Conservation (phyloP, 2,329 filamentous ascomycete genomes). For the Aspergillus fijiensis region DNA sequence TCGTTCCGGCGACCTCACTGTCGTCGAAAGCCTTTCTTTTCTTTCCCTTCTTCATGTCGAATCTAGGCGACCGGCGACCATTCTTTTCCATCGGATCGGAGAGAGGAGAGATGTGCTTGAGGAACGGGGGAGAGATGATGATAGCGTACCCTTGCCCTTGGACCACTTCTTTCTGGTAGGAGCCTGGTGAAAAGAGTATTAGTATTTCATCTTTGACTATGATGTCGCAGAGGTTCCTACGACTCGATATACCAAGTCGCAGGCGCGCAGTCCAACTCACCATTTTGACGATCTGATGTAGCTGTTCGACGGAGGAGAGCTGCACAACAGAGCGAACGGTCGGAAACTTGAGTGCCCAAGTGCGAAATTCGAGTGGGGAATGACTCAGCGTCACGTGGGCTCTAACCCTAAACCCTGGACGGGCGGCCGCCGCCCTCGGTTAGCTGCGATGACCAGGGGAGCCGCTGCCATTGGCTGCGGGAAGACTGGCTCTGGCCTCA, state of each 20-base stretch:
- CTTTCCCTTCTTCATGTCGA: too few relatives aligned
- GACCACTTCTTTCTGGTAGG: conserved; percentile 59
- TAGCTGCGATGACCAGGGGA: conserved; percentile 10
- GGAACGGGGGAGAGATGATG: conserved; percentile 7
- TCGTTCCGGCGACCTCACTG: too few relatives aligned
- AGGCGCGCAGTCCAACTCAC: conserved; percentile 24
- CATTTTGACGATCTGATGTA: conserved; percentile 41
- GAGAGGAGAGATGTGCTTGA: background rate
- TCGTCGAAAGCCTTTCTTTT: too few relatives aligned
- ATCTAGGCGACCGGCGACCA: conserved; percentile 6
- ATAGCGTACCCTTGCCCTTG: conserved; percentile 54
- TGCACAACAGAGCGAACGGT: conserved; percentile 23
- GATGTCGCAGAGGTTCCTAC: background rate
- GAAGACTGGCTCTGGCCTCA: conserved; percentile 4
- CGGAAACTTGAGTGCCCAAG: conserved; percentile 28
- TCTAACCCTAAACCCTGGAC: conserved; percentile 36
- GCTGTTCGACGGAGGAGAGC: conserved; percentile 36
- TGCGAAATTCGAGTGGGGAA: conserved; percentile 42
- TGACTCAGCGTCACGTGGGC: conserved; percentile 28
- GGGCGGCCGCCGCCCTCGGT: conserved; percentile 19
- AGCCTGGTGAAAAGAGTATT: conserved; percentile 50
- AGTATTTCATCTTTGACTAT: conserved; percentile 15
- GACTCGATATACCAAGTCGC: background rate
- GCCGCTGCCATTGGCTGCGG: conserved; percentile 11
- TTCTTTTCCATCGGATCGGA: conserved; percentile 5